Evolutionary conservation across 1,284 basidiomycete genomes (phyloP).

Genomic region (Tetrapyrgos nigripes): DNA sequence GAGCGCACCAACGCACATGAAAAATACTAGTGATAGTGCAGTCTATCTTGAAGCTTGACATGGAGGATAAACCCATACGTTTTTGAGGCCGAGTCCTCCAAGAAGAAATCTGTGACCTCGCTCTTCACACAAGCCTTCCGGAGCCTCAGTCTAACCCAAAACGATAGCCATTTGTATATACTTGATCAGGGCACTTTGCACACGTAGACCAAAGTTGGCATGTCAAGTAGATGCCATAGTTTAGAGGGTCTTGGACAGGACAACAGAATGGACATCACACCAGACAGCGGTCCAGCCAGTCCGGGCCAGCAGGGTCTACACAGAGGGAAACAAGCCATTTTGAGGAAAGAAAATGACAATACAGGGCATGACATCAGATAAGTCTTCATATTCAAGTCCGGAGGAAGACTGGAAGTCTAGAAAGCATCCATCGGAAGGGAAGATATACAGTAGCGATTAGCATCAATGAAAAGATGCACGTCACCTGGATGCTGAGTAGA

Average conservation of each 20-base stretch:
- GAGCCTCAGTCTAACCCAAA: too few species aligned
- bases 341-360: too few species aligned
- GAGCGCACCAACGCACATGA: neutral
- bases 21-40: neutral
- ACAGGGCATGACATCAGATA: too few species aligned
- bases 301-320: neutral
- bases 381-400: too few species aligned
- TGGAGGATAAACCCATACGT: neutral
- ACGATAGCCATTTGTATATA: too few species aligned
- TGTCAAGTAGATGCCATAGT: too few species aligned
- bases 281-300: neutral
- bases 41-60: neutral
- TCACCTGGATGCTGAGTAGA: neutral
- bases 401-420: neutral
- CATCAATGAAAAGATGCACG: neutral
- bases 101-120: neutral
- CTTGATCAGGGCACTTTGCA: too few species aligned
- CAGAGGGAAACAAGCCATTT: too few species aligned
- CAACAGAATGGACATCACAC: neutral
- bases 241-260: too few species aligned
- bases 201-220: too few species aligned
- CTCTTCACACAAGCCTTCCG: neutral
- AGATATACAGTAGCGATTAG: neutral
- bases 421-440: neutral
- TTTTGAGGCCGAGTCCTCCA: neutral